Conservation (phyloP, 78 protist species). For the Polysphondylium violaceum region DNA sequence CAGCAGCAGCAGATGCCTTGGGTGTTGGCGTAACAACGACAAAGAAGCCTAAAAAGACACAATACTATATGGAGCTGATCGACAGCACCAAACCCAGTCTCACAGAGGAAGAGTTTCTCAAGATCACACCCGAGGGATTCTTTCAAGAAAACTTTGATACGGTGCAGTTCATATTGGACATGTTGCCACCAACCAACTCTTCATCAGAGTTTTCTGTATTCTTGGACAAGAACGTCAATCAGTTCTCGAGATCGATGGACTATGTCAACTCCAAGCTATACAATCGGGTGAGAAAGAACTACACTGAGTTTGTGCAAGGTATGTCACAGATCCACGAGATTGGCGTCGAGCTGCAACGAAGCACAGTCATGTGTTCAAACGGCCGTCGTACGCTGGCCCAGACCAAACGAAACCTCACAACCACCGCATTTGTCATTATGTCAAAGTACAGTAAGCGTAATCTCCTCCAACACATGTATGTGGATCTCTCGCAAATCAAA, state of each 20-base stretch:
- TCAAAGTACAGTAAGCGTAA: conserved; percentile 53
- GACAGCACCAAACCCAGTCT: conserved; percentile 31
- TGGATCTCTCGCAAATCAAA: conserved; percentile 53
- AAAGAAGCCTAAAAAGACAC: conserved; percentile 28
- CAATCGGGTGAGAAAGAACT: conserved; percentile 68
- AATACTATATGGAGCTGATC: conserved; percentile 43
- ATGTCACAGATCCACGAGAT: conserved; percentile 85
- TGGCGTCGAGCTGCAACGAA: conserved; percentile 66
- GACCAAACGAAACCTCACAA: conserved; percentile 59
- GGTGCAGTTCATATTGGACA: conserved; percentile 18
- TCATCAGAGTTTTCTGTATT: conserved; percentile 19
- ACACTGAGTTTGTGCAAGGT: conserved; percentile 78
- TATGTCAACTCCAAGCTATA: conserved; percentile 58
- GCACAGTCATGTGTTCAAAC: conserved; percentile 39
- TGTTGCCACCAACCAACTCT: conserved; percentile 19
- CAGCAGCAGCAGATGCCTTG: conserved; percentile 17
- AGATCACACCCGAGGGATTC: conserved; percentile 51
- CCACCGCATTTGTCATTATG: conserved; percentile 53
- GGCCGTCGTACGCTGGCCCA: conserved; percentile 57
- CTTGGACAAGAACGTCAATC: conserved; percentile 14
- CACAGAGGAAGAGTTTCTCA: conserved; percentile 53
- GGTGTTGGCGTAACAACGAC: conserved; percentile 18
- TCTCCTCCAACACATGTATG: conserved; percentile 20
- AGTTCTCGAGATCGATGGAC: conserved; percentile 54
- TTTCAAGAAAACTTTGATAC: conserved; percentile 49